These are phyloP conservation scores for Chalciporus chontae DNA, from an alignment of 768 basidiomycete species.

Conservation along the genomic window DNA sequence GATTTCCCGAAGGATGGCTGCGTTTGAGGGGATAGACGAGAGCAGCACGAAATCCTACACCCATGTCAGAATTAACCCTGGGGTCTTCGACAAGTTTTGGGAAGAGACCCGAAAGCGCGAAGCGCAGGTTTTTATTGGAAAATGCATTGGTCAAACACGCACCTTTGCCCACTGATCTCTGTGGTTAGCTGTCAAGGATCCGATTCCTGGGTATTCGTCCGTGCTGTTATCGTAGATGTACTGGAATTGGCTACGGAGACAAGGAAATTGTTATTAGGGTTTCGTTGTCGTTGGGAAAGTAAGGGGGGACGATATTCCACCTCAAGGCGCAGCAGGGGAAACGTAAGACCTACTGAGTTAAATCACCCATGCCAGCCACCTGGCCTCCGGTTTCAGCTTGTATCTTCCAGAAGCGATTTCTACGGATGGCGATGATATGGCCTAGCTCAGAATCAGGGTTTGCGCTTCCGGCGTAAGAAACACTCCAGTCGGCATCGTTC, in stretches of 20 bases:
- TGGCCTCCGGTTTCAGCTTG: conserved; percentile 52
- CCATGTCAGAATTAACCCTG: neutral
- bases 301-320: too few species aligned
- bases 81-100: neutral
- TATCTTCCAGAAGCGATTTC: conserved; percentile 82
- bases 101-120: neutral
- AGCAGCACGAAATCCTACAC: conserved; percentile 63
- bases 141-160: neutral
- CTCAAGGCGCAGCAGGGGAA: neutral
- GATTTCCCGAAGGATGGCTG: conserved; percentile 62
- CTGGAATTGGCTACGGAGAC: conserved; percentile 56
- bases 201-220: conserved; percentile 66
- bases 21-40: conserved; percentile 57
- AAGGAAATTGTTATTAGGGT: too few species aligned
- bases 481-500: conserved; percentile 74
- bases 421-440: conserved; percentile 83
- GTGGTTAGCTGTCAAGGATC: conserved; percentile 73
- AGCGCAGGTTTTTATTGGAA: neutral
- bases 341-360: conserved; percentile 49
- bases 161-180: conserved; percentile 91
- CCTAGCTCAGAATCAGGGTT: conserved; percentile 47
- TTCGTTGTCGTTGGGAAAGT: too few species aligned
- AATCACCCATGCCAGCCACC: conserved; percentile 60
- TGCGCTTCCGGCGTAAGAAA: conserved; percentile 55
- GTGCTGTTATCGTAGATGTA: conserved; percentile 65